Conservation (phyloP, 129 eudicot genomes). For the Pulicaria dysenterica region DNA sequence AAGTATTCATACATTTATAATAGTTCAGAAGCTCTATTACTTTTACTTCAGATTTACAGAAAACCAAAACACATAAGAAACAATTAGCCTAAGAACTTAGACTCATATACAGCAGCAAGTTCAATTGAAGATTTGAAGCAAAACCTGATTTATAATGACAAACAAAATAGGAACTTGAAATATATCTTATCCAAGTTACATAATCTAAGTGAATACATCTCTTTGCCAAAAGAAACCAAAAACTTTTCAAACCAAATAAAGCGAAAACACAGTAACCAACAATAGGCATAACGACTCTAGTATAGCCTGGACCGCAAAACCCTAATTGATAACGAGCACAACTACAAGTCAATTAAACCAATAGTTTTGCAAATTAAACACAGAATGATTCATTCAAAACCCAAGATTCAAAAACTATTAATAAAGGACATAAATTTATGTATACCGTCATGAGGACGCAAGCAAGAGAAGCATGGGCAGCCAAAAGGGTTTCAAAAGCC, state of each 20-base stretch:
- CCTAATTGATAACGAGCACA: background rate
- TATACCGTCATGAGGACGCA: constrained; percentile 58
- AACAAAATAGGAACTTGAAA: constrained; percentile 13
- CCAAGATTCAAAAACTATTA: background rate
- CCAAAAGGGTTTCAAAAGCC: constrained; percentile 48
- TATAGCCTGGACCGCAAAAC: background rate
- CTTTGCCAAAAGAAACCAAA: constrained; percentile 7
- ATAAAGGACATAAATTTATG: background rate
- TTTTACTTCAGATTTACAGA: background rate
- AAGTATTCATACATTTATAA: background rate
- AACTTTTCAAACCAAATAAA: background rate
- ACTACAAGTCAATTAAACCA: constrained; percentile 15
- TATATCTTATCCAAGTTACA: constrained; percentile 10
- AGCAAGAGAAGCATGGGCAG: constrained; percentile 69
- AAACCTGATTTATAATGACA: background rate
- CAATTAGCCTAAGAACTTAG: background rate
- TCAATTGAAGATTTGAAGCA: background rate
- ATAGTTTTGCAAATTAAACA: constrained; percentile 11
- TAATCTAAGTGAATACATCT: background rate
- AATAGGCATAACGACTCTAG: background rate
- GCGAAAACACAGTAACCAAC: constrained; percentile 4
- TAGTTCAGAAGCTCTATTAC: background rate
- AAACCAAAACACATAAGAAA: constrained; percentile 8
- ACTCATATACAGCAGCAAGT: background rate
- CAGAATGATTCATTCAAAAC: background rate